phyloP scores from a whole-genome alignment of 768 basidiomycete species.

The Daedalea quercina region DNA sequence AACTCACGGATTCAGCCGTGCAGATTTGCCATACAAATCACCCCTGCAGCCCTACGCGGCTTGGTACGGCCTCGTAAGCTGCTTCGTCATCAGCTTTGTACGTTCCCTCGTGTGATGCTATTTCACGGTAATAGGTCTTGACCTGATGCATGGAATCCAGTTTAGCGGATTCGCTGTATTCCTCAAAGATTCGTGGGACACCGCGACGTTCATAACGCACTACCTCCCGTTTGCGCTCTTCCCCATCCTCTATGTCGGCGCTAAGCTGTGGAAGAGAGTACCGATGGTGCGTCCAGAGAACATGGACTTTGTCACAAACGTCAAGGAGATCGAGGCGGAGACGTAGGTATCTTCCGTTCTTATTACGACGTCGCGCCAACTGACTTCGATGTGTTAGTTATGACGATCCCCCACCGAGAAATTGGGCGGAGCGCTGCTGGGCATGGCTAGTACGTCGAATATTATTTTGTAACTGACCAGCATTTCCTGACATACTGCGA shows the following conservation, averaged over 20 bases:
- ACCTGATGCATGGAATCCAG: constrained; percentile 16
- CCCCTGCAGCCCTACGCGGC: constrained; percentile 69
- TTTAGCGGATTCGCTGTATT: constrained; percentile 48
- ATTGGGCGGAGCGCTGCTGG: constrained; percentile 68
- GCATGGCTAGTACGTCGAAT: constrained; percentile 52
- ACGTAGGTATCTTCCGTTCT: not conserved
- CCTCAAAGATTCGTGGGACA: constrained; percentile 44
- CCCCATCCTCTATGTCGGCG: constrained; percentile 64
- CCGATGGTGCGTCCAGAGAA: constrained; percentile 44
- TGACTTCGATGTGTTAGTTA: constrained; percentile 21
- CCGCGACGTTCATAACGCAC: constrained; percentile 72
- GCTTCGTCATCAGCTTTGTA: constrained; percentile 56
- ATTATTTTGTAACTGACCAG: no score
- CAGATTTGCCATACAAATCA: constrained; percentile 62
- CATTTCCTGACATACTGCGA: no score
- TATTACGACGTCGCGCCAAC: no score
- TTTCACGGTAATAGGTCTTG: no score
- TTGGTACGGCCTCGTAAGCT: constrained; percentile 35
- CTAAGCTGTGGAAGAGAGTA: constrained; percentile 47
- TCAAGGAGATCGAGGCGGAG: constrained; percentile 28
- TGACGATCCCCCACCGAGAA: constrained; percentile 68
- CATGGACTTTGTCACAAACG: constrained; percentile 79
- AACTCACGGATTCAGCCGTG: constrained; percentile 71
- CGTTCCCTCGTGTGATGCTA: constrained; percentile 30
- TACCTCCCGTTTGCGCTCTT: constrained; percentile 68